These are phyloP conservation scores for Backusella parvicylindrica DNA, from an alignment of 192 early-diverging fungal genomes.

Conservation along the genomic window DNA sequence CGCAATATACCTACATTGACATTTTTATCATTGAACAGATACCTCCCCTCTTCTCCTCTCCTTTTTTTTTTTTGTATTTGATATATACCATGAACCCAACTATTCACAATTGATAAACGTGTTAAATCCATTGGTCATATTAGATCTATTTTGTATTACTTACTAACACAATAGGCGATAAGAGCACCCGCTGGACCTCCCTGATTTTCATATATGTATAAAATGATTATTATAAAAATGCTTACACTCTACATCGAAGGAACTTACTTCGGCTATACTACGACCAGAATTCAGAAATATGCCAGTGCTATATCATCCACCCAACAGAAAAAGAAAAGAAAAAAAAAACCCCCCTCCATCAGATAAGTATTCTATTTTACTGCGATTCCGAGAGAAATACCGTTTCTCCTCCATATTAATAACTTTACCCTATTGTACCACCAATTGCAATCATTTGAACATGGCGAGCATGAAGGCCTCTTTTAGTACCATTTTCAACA, in stretches of 20 bases:
- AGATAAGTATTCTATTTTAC: no score
- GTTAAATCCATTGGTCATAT: no score
- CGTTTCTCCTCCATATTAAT: no score
- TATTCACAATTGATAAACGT: background rate
- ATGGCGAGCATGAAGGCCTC: no score
- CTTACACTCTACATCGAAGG: no score
- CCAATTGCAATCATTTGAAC: no score
- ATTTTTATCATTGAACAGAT: background rate
- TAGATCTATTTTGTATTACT: background rate
- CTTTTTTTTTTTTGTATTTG: background rate
- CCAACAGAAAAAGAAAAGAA: no score
- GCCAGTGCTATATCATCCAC: slow-evolving; percentile 46
- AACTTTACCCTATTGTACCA: no score
- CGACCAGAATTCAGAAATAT: slow-evolving; percentile 69
- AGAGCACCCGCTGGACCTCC: slow-evolving; percentile 76
- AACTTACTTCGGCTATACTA: slow-evolving; percentile 46
- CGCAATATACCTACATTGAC: slow-evolving; percentile 52
- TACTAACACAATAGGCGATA: slow-evolving; percentile 50
- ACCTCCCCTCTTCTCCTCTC: no score
- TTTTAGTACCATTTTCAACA: no score
- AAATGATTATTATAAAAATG: background rate
- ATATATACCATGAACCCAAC: slow-evolving; percentile 28
- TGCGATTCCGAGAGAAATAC: no score
- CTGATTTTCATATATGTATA: background rate
- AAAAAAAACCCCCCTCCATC: no score